A percentile compares a stretch with the other conserved stretches of the same genome.
Conservation (phyloP, 345 rosid genomes). For the Trapa bicornis region DNA sequence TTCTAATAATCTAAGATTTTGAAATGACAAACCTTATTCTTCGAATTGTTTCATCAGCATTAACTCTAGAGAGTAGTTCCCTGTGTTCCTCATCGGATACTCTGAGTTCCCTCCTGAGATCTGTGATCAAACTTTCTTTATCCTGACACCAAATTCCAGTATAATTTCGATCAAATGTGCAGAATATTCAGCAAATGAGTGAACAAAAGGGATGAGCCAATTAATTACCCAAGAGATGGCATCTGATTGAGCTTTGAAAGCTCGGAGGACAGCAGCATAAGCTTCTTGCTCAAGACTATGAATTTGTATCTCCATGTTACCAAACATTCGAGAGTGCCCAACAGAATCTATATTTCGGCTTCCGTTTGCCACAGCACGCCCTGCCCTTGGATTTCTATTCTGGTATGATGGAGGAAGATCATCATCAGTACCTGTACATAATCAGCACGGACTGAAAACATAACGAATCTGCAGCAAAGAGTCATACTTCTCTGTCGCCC, state of each 20-base stretch:
- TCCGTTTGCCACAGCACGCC: slow-evolving; percentile 26
- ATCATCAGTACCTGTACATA: slow-evolving; percentile 33
- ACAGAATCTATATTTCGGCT: slow-evolving; percentile 27
- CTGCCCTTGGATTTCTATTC: slow-evolving; percentile 23
- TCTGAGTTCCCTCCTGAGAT: slow-evolving; percentile 82
- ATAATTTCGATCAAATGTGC: neutral
- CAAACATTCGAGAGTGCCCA: slow-evolving; percentile 22
- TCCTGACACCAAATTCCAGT: slow-evolving; percentile 33
- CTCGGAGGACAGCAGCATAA: slow-evolving; percentile 79
- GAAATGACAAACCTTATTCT: slow-evolving; percentile 56
- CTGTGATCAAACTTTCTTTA: slow-evolving; percentile 88
- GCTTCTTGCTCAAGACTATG: slow-evolving; percentile 96
- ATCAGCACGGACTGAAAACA: neutral
- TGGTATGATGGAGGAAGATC: slow-evolving; percentile 33
- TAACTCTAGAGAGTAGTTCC: slow-evolving; percentile 67
- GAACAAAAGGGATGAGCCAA: neutral
- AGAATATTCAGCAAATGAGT: neutral
- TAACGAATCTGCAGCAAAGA: neutral
- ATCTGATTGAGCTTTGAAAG: slow-evolving; percentile 97
- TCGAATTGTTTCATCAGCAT: slow-evolving; percentile 66
- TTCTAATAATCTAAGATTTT: slow-evolving; percentile 2
- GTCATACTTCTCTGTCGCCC: too few relatives aligned
- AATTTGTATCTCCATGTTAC: slow-evolving; percentile 80
- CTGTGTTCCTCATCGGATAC: slow-evolving; percentile 97
- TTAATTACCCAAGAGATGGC: slow-evolving; percentile 88